Conservation (phyloP, 495 filamentous ascomycete genomes). For the Podospora conica region DNA sequence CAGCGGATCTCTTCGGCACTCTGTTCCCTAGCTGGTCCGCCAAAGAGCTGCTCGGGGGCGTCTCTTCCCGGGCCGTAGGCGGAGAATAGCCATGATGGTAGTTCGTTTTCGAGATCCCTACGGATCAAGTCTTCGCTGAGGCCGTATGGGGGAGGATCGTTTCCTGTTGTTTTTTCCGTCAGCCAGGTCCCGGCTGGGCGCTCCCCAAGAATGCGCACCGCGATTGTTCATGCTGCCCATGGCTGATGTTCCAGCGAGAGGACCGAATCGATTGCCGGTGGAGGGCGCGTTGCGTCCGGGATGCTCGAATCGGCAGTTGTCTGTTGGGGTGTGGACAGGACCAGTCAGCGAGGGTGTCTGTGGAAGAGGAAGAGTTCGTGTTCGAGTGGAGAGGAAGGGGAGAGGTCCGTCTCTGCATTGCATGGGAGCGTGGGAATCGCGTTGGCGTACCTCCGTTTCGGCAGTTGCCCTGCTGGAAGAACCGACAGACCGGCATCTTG, state of each 20-base stretch:
- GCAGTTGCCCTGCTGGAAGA: conserved; percentile 68
- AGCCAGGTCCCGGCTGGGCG: neutral
- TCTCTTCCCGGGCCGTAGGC: conserved; percentile 67
- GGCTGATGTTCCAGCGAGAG: conserved; percentile 15
- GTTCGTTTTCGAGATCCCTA: conserved; percentile 59
- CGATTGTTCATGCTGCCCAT: neutral
- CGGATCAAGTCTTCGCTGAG: conserved; percentile 53
- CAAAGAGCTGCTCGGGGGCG: conserved; percentile 73
- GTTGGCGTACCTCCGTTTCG: conserved; percentile 54
- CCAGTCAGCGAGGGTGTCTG: neutral
- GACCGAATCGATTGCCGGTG: conserved; percentile 26
- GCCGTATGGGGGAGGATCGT: conserved; percentile 17
- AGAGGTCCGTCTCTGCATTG: neutral
- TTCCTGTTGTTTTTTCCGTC: neutral
- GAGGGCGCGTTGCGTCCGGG: conserved; percentile 25
- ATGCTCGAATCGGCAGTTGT: conserved; percentile 43
- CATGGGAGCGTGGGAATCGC: neutral
- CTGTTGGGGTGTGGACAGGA: conserved; percentile 16
- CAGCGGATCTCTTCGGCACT: conserved; percentile 78
- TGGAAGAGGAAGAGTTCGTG: neutral
- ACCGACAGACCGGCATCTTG: conserved; percentile 60
- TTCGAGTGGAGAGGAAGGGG: neutral
- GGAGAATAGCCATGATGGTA: conserved; percentile 78
- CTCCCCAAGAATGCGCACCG: neutral
- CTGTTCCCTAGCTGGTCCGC: conserved; percentile 68